Percentiles rank a stretch among this genome's conserved stretches.
phyloP scores from a whole-genome alignment of 2,329 filamentous ascomycete species.

The Neoscytalidium dimidiatum region DNA sequence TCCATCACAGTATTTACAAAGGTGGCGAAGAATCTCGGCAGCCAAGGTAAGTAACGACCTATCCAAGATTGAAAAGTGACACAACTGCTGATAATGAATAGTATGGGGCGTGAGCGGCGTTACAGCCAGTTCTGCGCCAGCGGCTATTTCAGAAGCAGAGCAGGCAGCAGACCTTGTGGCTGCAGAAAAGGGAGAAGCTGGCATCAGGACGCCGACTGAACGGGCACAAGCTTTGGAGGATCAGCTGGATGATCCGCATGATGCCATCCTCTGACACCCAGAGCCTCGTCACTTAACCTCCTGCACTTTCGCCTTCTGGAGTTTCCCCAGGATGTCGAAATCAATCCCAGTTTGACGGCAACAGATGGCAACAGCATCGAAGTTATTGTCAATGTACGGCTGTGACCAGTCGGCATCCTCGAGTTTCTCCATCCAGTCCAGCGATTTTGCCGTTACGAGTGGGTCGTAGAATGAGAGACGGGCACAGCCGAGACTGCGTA shows the following conservation, averaged over 20 bases:
- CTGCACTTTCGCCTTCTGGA: slow-evolving; percentile 39
- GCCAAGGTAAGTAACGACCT: slow-evolving; percentile 20
- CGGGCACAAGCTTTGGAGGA: neutral
- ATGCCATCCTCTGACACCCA: neutral
- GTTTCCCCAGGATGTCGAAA: slow-evolving; percentile 39
- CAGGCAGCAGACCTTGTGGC: slow-evolving; percentile 1
- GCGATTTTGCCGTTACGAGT: slow-evolving; percentile 44
- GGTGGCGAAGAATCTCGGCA: slow-evolving; percentile 26
- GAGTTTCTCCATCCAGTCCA: slow-evolving; percentile 45
- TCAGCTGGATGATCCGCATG: neutral
- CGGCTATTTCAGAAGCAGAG: slow-evolving; percentile 10
- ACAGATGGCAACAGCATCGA: slow-evolving; percentile 49
- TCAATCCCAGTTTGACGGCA: slow-evolving; percentile 48
- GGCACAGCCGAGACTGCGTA: slow-evolving; percentile 38
- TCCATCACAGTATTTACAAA: slow-evolving; percentile 26
- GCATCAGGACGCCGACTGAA: neutral
- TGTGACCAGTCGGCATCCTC: slow-evolving; percentile 44
- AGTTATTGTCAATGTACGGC: slow-evolving; percentile 37
- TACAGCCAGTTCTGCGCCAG: slow-evolving; percentile 9
- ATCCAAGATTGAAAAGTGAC: neutral
- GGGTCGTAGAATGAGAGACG: slow-evolving; percentile 51
- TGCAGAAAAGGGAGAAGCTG: neutral
- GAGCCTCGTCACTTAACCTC: neutral
- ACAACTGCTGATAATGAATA: neutral
- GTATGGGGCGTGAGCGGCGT: slow-evolving; percentile 18